Evolutionary conservation across 2,329 filamentous ascomycete genomes (phyloP), one percentile per base, ranked within the genome.

Genomic region (Neonectria ditissima): DNA sequence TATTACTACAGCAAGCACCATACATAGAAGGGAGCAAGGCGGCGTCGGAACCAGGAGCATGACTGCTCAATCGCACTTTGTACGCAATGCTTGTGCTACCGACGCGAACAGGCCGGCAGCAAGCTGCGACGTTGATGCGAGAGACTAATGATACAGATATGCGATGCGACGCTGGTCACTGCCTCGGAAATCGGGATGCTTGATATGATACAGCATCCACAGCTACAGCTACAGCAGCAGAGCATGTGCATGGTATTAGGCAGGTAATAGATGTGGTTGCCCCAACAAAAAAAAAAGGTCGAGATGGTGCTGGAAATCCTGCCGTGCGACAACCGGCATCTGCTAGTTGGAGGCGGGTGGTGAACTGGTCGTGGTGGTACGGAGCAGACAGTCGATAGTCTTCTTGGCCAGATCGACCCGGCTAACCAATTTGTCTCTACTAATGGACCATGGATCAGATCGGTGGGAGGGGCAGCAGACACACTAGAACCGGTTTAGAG

Each of bases 131-230:
- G 14, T 37, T 43, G 55, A 51, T 61, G 59, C 59, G 55, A 51
- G 59, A 61, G 55, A 52, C 59, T 30, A 48, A 39, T 62, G 48
- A 60, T 54, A 60, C 57, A 54, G 41, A 45, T 30, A 56, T 62
- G 59, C 37, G 55, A 47, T 62, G 37, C 59, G 20, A 62, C 59
- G 24, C 59, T 44, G 37, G 37, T 24, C 53, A 32, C 52, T 52
- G 41, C 45, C 20, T 34, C 45, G 24, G 45, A 48, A 48, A 48
- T 30, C 26, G 45, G 45, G 26, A 41, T 20, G 34, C 24, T 52
- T 47, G 55, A 58, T 58, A 44, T 24, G 44, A 47, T n/a, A 47
- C 28, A n/a, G 5, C 45, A 50, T 24, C 26, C 43, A 32, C 43
- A 56, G 44, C 24, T 26, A 26, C 24, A 26, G 24, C 24, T 26